Evolutionary conservation across 2,329 filamentous ascomycete genomes (phyloP), one percentile per base, ranked within the genome.

Genomic region (Paramyrothecium roridum): DNA sequence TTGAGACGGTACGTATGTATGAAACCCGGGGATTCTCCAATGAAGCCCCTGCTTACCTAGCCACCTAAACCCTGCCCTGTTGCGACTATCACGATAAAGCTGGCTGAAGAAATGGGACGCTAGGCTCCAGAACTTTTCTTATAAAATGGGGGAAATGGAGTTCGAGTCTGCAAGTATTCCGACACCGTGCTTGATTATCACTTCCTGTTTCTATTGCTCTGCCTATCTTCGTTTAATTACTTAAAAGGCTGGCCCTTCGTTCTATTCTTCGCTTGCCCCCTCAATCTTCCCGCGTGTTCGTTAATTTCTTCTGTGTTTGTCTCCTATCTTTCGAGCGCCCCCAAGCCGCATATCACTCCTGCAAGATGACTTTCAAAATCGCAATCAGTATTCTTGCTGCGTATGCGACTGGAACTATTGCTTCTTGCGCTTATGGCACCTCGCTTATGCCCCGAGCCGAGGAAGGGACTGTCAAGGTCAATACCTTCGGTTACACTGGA

Each of bases 381-480:
- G 13, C 12, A 13, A 6, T 45, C 22, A 33, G 30, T 49, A 47
- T 62, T 26, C 21, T 66, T 26, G 63, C 58, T 23, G 50, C 57
- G 10, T 63, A 55, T 48, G 57, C 54, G 1, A 59, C 63, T 2
- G 52, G 57, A 30, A 55, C 50, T 13, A 54, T 69, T 40, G 72
- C 72, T 7, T 73, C 71, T 8, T 76, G 74, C 52, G 72, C 71
- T 8, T 71, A 76, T 37, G 74, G 73, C 52, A 76, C 74, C 1
- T 61, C 67, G 46, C 57, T 76, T 17, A 63, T 70, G 48, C 67
- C 67, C 17, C 63, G 72, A 34, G 61, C 66, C 8, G 69, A 68
- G 54, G 54, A 55, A 6, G 68, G 63, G 4, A 56, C 50, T 1
- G 67, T 76, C 47, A 54, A 65, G 45, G 64, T 72, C n/a, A 68